Evolutionary conservation across 2,329 filamentous ascomycete species (phyloP).

Genomic region (Coniochaeta hoffmannii): DNA sequence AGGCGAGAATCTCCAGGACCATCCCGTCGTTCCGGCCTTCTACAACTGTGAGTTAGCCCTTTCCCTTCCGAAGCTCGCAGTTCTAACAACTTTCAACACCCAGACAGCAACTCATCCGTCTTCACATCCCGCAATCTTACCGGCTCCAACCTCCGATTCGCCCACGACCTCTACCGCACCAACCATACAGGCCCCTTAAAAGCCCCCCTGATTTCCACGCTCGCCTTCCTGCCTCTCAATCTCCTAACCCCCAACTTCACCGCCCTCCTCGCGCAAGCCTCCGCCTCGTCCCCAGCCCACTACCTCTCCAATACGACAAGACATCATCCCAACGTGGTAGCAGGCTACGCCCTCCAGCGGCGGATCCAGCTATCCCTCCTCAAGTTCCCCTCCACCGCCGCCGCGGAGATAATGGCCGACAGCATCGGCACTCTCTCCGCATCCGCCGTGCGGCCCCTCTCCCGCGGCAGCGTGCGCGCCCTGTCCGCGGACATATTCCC

Average conservation of each 20-base stretch:
- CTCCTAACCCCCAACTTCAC: slow-evolving; percentile 10
- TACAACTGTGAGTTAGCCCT: slow-evolving; percentile 20
- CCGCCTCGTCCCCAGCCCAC: background rate
- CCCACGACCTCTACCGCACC: slow-evolving; percentile 12
- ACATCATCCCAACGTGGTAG: slow-evolving; percentile 9
- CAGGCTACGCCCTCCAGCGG: slow-evolving; percentile 15
- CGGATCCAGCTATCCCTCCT: slow-evolving; percentile 25
- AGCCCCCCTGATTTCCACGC: slow-evolving; percentile 16
- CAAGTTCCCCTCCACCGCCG: slow-evolving; percentile 22
- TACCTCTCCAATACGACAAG: background rate
- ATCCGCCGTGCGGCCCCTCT: slow-evolving; percentile 15
- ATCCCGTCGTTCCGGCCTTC: slow-evolving; percentile 22
- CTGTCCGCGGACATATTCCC: slow-evolving; percentile 12
- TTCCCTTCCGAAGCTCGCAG: background rate
- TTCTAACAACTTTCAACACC: background rate
- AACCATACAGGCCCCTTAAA: slow-evolving; percentile 17
- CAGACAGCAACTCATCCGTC: slow-evolving; percentile 13
- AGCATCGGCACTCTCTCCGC: slow-evolving; percentile 15
- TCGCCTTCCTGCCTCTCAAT: slow-evolving; percentile 15
- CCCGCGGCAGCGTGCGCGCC: slow-evolving; percentile 40
- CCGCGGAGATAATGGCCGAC: slow-evolving; percentile 20
- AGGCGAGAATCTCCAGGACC: slow-evolving; percentile 26
- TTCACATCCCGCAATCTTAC: slow-evolving; percentile 12
- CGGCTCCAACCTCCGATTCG: slow-evolving; percentile 7
- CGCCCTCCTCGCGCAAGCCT: slow-evolving; percentile 7